A percentile compares a stretch with the other conserved stretches of the same genome.
These are phyloP conservation scores for Saturnispora diversa DNA, from an alignment of 805 yeast genomes.

Conservation along the genomic window DNA sequence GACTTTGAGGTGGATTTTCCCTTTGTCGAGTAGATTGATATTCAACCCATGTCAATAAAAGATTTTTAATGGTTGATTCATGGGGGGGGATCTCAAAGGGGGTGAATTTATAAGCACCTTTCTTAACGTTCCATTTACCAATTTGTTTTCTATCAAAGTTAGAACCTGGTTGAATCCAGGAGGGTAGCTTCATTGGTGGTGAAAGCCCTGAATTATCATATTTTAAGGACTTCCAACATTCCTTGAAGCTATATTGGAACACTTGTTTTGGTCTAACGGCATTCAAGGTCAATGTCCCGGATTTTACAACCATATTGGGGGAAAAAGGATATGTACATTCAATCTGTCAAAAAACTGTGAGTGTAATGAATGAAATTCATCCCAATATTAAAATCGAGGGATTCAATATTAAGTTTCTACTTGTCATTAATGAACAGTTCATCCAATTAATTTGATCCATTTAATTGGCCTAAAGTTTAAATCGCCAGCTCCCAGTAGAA, in stretches of 20 bases:
- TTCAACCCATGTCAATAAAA: constrained; percentile 9
- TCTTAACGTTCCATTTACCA: neutral
- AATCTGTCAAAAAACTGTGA: neutral
- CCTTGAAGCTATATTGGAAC: neutral
- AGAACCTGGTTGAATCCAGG: constrained; percentile 3
- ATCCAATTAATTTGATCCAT: too few relatives aligned
- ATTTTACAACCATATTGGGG: neutral
- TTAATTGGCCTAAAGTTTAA: too few relatives aligned
- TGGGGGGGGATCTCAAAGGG: neutral
- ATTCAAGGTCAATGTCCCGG: neutral
- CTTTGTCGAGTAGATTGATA: constrained; percentile 4
- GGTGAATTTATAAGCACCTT: constrained; percentile 3
- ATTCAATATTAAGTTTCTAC: too few relatives aligned
- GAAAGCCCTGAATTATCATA: neutral
- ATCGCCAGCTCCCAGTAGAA: too few relatives aligned
- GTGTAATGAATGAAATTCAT: too few relatives aligned
- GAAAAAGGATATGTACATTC: neutral
- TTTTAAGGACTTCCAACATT: neutral
- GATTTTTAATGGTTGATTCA: constrained; percentile 7
- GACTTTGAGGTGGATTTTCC: too few relatives aligned
- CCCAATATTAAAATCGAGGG: too few relatives aligned
- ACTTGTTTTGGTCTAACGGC: neutral
- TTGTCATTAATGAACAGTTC: too few relatives aligned
- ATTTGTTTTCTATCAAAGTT: neutral
- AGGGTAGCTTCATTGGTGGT: constrained; percentile 1